Evolutionary conservation across 768 basidiomycete genomes (phyloP).

Genomic region (Daedaleopsis sinensis): DNA sequence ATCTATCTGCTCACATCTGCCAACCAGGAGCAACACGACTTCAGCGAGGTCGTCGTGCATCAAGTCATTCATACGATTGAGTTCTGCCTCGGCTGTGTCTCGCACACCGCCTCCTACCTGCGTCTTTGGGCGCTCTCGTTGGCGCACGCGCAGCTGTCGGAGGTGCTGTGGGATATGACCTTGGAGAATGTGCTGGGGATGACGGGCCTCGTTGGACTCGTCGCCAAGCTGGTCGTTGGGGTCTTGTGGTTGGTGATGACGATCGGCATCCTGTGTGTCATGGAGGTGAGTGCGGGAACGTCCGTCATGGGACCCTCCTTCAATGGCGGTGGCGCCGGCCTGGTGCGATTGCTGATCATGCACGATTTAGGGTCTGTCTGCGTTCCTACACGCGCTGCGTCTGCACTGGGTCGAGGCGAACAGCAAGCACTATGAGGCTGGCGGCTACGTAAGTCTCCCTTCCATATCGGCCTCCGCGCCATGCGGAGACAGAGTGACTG

Average conservation of each 20-base stretch:
- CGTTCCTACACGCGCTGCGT: conserved; percentile 94
- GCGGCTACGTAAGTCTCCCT: conserved; percentile 73
- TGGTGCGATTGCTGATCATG: conserved; percentile 20
- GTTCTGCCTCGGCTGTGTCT: conserved; percentile 98
- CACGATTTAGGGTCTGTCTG: conserved; percentile 76
- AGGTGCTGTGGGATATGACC: conserved; percentile 92
- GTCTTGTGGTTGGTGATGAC: conserved; percentile 81
- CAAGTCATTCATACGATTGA: conserved; percentile 99
- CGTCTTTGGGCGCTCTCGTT: conserved; percentile 98
- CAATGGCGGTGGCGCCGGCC: conserved; percentile 11
- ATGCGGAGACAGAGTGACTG: conserved; percentile 30
- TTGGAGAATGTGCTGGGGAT: conserved; percentile 64
- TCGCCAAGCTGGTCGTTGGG: conserved; percentile 49
- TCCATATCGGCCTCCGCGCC: conserved; percentile 27
- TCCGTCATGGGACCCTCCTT: conserved; percentile 18
- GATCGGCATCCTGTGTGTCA: conserved; percentile 81
- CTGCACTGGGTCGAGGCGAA: conserved; percentile 99
- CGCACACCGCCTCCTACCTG: conserved; percentile 92
- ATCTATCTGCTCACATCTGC: conserved; percentile 6
- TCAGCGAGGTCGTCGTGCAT: conserved; percentile 94
- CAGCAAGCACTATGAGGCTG: conserved; percentile 93
- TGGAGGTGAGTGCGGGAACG: conserved; percentile 76
- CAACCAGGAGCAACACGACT: conserved; percentile 80
- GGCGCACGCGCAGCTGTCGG: conserved; percentile 96
- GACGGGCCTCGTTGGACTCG: conserved; percentile 59